Conservation (phyloP, 2,329 filamentous ascomycete species). For the Epicoccum nigrum region DNA sequence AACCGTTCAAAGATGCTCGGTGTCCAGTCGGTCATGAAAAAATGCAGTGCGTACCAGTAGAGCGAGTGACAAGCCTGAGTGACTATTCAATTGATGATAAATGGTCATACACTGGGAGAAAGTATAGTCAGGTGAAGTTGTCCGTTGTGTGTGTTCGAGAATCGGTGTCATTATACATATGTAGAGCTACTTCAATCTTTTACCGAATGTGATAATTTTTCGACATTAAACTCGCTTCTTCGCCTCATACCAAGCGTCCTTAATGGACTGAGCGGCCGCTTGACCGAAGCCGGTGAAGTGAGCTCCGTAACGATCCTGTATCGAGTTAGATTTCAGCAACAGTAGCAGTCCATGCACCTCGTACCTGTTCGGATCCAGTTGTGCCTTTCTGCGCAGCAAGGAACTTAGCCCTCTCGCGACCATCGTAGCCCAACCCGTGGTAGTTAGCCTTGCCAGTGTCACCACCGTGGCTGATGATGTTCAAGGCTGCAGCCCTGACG, state of each 20-base stretch:
- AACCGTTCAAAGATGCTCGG: too few relatives aligned
- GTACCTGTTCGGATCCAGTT: conserved; percentile 45
- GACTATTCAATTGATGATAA: too few relatives aligned
- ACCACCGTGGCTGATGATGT: conserved; percentile 30
- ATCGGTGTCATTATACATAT: conserved; percentile 11
- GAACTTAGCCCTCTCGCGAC: conserved; percentile 36
- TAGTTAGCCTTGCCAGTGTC: conserved; percentile 33
- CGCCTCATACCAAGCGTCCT: conserved; percentile 34
- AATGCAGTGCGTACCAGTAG: too few relatives aligned
- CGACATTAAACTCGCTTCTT: conserved; percentile 20
- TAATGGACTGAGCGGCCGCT: conserved; percentile 33
- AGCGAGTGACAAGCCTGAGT: too few relatives aligned
- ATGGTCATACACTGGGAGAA: too few relatives aligned
- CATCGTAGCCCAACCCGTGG: conserved; percentile 40
- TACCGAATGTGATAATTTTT: not conserved
- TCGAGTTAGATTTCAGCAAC: not conserved
- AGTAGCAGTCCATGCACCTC: not conserved
- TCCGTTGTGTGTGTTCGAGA: not conserved
- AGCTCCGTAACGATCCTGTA: conserved; percentile 38
- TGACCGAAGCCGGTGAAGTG: conserved; percentile 35
- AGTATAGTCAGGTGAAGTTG: too few relatives aligned
- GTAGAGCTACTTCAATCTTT: not conserved
- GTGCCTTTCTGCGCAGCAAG: conserved; percentile 36
- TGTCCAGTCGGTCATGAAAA: too few relatives aligned
- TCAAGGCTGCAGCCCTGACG: conserved; percentile 32